These are phyloP conservation scores for Nicotiana tabacum DNA, from an alignment of 257 asterid genomes.

Conservation along the genomic window DNA sequence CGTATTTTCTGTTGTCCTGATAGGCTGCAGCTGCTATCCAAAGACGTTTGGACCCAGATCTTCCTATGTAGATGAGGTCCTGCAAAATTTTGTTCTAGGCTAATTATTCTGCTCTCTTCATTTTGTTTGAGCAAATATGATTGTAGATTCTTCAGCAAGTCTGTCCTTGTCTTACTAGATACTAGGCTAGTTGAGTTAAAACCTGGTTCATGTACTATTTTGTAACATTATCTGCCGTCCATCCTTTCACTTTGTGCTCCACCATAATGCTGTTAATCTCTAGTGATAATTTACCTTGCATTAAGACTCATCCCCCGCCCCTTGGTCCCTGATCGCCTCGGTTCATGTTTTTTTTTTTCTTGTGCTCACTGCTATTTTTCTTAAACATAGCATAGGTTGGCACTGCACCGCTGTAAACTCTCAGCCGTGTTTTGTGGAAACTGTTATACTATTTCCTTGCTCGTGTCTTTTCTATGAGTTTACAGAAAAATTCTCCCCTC, in stretches of 20 bases:
- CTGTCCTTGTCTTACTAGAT: not conserved
- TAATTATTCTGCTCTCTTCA: not conserved
- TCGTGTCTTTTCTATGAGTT: too few species aligned
- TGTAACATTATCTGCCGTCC: not conserved
- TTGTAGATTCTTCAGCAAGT: not conserved
- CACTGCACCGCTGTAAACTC: not conserved
- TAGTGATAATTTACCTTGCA: not conserved
- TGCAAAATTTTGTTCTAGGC: not conserved
- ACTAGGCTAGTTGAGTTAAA: not conserved
- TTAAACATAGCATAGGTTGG: not conserved
- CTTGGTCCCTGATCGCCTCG: too few species aligned
- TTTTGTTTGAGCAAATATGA: not conserved
- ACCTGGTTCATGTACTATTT: not conserved
- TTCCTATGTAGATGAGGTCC: slow-evolving; percentile 39
- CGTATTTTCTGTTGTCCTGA: not conserved
- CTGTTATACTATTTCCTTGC: too few species aligned
- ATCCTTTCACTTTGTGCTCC: not conserved
- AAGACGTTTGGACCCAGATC: slow-evolving; percentile 91
- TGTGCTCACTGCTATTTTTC: not conserved
- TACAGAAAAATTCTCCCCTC: too few species aligned
- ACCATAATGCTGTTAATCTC: not conserved
- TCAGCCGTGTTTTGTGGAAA: not conserved
- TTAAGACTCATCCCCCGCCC: not conserved
- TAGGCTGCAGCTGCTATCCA: slow-evolving; percentile 99
- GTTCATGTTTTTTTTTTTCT: not conserved